phyloP scores from a whole-genome alignment of 768 basidiomycete genomes.

The Collybiopsis luxurians region DNA sequence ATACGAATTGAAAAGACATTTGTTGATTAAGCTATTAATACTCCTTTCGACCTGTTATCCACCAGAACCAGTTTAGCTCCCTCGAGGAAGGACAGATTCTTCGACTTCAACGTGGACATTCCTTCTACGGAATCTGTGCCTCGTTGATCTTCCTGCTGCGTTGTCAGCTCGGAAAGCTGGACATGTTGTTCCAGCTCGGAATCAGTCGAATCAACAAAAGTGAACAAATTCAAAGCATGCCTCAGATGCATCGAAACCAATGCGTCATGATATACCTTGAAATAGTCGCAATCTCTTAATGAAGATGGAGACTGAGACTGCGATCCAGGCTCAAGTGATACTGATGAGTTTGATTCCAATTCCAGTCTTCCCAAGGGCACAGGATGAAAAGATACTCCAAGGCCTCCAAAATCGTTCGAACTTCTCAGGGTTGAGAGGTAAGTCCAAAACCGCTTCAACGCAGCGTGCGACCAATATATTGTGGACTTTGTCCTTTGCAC shows the following conservation, averaged over 20 bases:
- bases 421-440: neutral
- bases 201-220: neutral
- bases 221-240: neutral
- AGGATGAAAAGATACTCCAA: constrained; percentile 1
- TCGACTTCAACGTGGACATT: neutral
- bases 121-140: neutral
- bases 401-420: neutral
- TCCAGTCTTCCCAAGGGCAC: neutral
- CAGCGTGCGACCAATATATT: neutral
- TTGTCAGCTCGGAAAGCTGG: neutral
- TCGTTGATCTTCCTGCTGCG: neutral
- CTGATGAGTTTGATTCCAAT: no score
- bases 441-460: neutral
- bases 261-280: constrained; percentile 5
- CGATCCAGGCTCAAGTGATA: no score
- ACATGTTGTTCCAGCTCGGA: neutral
- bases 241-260: constrained; percentile 1
- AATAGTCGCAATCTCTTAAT: neutral
- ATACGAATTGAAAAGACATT: no score
- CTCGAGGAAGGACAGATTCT: neutral
- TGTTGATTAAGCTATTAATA: neutral
- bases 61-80: neutral
- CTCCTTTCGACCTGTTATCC: neutral
- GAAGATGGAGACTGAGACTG: neutral
- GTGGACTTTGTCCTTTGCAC: neutral